Evolutionary conservation across 352 stramenopile genomes (phyloP), one percentile per base, ranked within the genome.

Genomic region (Thalassiosira ordinaria): DNA sequence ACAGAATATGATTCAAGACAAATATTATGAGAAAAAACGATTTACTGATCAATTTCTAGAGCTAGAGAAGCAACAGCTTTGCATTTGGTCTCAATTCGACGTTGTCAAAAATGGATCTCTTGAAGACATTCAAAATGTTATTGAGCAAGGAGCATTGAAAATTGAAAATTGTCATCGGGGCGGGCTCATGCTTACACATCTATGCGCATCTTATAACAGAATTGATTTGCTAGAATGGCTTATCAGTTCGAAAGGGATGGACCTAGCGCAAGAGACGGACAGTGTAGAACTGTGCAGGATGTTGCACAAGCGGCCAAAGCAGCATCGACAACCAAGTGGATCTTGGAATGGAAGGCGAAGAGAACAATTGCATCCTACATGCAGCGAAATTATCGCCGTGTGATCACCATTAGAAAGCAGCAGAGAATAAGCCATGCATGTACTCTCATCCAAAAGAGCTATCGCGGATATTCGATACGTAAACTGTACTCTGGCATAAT

Each of bases 141-240:
- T 80, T 22, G 13, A 47, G 24, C 13, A 26, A 20, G 61, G 72
- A 13, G 29, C 3, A 47, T 70, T 74, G 9, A 14, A 2, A 5
- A 52, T 72, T 33, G 2, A 59, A 18, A 27, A 0, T 9, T 20
- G 37, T n/a, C 64, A 76, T 51, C 29, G 55, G 8, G 74, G 65
- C 52, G 65, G 59, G 7, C 16, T 72, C 6, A n/a, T 73, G 14
- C 46, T 76, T 1, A 82, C 51, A 16, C 64, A 82, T 44, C 31
- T 82, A 60, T 37, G 16, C 24, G 49, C 56, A 44, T 56, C 74
- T 20, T 82, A 77, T 41, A 46, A 82, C 35, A 11, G 57, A 22
- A 27, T 72, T 22, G 65, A 82, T 41, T 18, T 72, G 22, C 51
- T 82, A 2, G n/a, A 76, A 16, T 82, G 65, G 64, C 47, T 82